Evolutionary conservation across 176 grass and related monocot species (phyloP), one percentile per base, ranked within the genome.

Genomic region (Calamus simplicifolius): DNA sequence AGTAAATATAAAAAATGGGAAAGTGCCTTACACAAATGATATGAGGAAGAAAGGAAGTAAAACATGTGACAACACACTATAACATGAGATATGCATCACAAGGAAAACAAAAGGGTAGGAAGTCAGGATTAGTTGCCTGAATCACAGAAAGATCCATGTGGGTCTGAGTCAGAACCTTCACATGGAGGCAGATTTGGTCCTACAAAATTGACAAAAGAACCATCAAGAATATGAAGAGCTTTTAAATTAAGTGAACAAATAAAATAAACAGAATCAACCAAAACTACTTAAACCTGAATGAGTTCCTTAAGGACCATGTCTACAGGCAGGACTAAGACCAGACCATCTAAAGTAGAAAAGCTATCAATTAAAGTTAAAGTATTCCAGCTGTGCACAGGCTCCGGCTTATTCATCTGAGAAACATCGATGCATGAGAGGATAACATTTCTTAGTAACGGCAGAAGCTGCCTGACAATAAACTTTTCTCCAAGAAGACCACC

Each of bases 401-500:
- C 86, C 29, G 83, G 75, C 43, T 82, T 88, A 70, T 57, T 90
- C 63, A 60, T 77, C 65, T 85, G 85, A 68, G 78, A 80, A 51
- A 69, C 57, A 66, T 87, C 72, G 1, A 86, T 69, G 71, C 74
- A 88, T 51, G 76, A 79, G 26, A 72, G 35, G 72, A 96, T 78
- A 74, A 76, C 54, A 80, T 76, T 89, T 73, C 57, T 88, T 66
- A 90, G 59, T 62, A 90, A 76, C 1, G 92, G 92, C 78, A 96
- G 75, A 67, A 96, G 82, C 61, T 96, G 83, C 48, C 81, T 87
- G 50, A 70, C 72, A 50, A 76, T 77, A 76, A 96, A 85, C 66
- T 59, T 84, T 76, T 96, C 83, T 67, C 92, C 92, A 68, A 96
- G 81, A 79, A 84, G 67, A 70, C 65, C 77, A 85, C 92, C 92